Percentiles rank a stretch among this genome's conserved stretches.
These are phyloP conservation scores for Entrophospora sp. DNA, from an alignment of 192 early-diverging fungal species.

Conservation along the genomic window DNA sequence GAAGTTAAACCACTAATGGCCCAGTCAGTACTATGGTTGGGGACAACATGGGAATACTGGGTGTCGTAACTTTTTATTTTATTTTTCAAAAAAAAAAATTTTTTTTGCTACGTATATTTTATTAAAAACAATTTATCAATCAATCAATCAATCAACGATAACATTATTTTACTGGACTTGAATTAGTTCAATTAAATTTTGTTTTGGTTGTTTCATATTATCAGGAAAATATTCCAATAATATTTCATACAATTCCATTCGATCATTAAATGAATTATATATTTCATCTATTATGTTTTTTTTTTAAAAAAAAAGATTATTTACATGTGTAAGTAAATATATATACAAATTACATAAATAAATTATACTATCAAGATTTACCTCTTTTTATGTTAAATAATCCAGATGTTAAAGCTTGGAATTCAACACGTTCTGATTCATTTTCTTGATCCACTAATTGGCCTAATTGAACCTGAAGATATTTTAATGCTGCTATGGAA, in stretches of 20 bases:
- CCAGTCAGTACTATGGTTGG: too few relatives aligned
- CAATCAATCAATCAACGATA: too few relatives aligned
- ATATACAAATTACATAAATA: background rate
- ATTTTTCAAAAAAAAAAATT: too few relatives aligned
- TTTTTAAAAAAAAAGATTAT: background rate
- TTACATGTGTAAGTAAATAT: background rate
- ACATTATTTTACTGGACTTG: conserved; percentile 36
- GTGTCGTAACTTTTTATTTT: too few relatives aligned
- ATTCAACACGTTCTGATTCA: conserved; percentile 33
- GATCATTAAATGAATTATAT: conserved; percentile 25
- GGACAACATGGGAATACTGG: too few relatives aligned
- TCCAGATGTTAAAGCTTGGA: conserved; percentile 12
- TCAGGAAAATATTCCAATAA: conserved; percentile 69
- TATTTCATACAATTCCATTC: conserved; percentile 59
- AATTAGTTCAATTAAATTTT: conserved; percentile 62
- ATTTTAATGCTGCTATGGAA: conserved; percentile 58
- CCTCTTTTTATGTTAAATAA: background rate
- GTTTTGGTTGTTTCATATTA: conserved; percentile 65
- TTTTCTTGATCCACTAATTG: conserved; percentile 60
- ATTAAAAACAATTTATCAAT: too few relatives aligned
- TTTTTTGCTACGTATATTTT: too few relatives aligned
- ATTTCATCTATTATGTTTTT: background rate
- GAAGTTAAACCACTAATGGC: too few relatives aligned
- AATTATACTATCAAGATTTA: background rate
- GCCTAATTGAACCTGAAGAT: conserved; percentile 63